These are phyloP conservation scores for Rhododendron mucronatum DNA, from an alignment of 148 eudicot genomes.

Conservation along the genomic window DNA sequence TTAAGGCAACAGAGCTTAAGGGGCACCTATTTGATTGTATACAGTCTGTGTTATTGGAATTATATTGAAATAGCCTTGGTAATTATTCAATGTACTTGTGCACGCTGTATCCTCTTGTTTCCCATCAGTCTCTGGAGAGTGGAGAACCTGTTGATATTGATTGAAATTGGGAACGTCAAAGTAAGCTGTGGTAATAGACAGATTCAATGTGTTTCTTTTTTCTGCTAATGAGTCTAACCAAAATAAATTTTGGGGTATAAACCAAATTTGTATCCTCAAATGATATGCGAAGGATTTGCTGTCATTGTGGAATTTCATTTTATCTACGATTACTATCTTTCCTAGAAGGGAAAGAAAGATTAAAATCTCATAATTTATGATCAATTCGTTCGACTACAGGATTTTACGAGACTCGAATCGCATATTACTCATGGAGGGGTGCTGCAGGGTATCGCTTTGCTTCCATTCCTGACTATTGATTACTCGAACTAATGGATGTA, in stretches of 20 bases:
- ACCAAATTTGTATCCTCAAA: no score
- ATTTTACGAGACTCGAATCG: slow-evolving; percentile 88
- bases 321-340: background rate
- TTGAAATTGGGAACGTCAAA: no score
- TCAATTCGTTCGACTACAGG: slow-evolving; percentile 38
- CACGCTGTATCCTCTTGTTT: background rate
- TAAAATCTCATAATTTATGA: background rate
- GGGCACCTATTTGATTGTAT: background rate
- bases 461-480: slow-evolving; percentile 79
- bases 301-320: background rate
- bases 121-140: background rate
- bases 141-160: background rate
- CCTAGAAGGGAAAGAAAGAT: background rate
- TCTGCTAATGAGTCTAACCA: no score
- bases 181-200: no score
- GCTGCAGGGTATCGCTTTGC: slow-evolving; percentile 86
- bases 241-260: no score
- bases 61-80: background rate
- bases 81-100: background rate
- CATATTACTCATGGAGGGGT: slow-evolving; percentile 98
- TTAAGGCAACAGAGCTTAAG: background rate
- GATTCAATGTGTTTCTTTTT: no score
- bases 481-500: background rate
- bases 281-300: background rate
- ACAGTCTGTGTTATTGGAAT: background rate